These are phyloP conservation scores for Calonectria honghensis DNA, from an alignment of 2,329 filamentous ascomycete species.

Conservation along the genomic window DNA sequence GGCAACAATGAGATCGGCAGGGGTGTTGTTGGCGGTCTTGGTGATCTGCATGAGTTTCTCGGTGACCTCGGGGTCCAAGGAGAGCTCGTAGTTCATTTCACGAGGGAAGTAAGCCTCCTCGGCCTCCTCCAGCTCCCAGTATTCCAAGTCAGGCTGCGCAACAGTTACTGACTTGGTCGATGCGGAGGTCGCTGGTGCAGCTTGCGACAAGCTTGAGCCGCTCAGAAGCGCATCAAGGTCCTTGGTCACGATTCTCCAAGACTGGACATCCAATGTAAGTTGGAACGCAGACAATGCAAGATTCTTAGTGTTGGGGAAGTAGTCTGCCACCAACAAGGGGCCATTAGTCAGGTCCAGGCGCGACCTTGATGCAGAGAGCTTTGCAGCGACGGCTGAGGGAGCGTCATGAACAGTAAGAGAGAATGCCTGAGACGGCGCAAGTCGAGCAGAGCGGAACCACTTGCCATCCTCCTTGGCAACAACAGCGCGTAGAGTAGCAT, in stretches of 20 bases:
- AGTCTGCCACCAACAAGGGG: background rate
- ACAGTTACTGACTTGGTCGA: background rate
- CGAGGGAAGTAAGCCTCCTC: constrained; percentile 1
- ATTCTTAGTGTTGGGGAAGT: background rate
- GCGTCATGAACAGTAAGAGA: constrained; percentile 1
- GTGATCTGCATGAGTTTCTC: constrained; percentile 7
- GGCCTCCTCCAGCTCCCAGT: constrained; percentile 7
- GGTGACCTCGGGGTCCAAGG: background rate
- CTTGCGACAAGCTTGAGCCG: background rate
- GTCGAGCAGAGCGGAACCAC: background rate
- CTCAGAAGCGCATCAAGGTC: constrained; percentile 9
- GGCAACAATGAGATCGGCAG: background rate
- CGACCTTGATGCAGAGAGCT: constrained; percentile 2
- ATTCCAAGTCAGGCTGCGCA: background rate
- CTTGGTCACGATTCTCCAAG: constrained; percentile 9
- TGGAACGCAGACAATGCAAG: constrained; percentile 1
- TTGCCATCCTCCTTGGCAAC: background rate
- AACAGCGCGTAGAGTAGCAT: background rate
- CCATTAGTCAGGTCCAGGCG: background rate
- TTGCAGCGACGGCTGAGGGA: background rate
- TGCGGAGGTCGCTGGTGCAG: background rate
- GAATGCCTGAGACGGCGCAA: background rate
- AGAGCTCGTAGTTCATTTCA: constrained; percentile 21
- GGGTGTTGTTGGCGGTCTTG: background rate
- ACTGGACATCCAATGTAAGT: background rate